Conservation (phyloP, 768 basidiomycete species). For the Candolleomyces efflorescens region DNA sequence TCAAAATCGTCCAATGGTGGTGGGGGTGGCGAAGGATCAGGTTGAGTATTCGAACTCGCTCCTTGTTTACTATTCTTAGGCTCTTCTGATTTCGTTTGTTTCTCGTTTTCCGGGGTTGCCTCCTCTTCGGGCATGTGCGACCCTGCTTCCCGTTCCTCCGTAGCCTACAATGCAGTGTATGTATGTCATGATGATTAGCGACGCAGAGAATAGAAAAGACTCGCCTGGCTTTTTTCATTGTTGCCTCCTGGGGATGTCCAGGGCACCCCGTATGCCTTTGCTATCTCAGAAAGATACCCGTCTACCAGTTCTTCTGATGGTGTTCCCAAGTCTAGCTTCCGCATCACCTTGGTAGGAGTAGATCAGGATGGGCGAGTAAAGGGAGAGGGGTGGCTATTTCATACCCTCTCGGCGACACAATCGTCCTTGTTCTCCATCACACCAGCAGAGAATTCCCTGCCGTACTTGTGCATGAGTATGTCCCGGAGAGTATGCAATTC, state of each 20-base stretch:
- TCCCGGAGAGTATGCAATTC: constrained; percentile 91
- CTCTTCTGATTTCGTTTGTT: background rate
- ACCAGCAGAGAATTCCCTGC: constrained; percentile 82
- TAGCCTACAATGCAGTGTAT: no score
- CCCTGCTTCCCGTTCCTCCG: constrained; percentile 16
- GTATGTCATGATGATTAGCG: no score
- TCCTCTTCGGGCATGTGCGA: constrained; percentile 19
- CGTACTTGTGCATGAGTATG: constrained; percentile 94
- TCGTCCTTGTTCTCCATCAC: constrained; percentile 82
- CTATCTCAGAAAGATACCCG: constrained; percentile 85
- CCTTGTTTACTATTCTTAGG: background rate
- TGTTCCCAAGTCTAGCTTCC: constrained; percentile 66
- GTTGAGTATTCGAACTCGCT: background rate
- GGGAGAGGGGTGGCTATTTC: constrained; percentile 17
- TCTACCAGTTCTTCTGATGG: constrained; percentile 78
- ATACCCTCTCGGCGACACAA: constrained; percentile 81
- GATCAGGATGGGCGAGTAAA: background rate
- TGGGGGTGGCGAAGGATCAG: constrained; percentile 20
- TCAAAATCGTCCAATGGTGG: constrained; percentile 62
- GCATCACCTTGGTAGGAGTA: constrained; percentile 51
- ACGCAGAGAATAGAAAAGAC: constrained; percentile 17
- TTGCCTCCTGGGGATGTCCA: constrained; percentile 44
- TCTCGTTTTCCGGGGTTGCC: background rate
- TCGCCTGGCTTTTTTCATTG: constrained; percentile 19
- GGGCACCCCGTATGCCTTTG: constrained; percentile 75